phyloP scores from a whole-genome alignment of 2,329 filamentous ascomycete species.

The Alternaria arbusti region DNA sequence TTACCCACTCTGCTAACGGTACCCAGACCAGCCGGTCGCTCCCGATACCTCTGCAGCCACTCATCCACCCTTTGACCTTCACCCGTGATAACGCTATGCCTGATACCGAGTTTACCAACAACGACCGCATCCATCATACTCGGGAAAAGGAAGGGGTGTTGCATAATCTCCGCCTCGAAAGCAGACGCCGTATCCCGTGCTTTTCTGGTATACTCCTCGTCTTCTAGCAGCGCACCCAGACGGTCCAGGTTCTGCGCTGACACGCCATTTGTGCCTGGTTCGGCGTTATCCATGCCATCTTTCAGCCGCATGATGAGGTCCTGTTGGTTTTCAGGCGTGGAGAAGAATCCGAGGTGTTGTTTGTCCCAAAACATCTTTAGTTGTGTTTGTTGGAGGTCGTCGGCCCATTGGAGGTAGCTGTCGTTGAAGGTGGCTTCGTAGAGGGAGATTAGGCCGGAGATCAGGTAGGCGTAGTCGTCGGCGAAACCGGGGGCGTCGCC shows the following conservation, averaged over 20 bases:
- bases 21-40: slow-evolving; percentile 45
- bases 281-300: slow-evolving; percentile 91
- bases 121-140: slow-evolving; percentile 80
- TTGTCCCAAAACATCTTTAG: slow-evolving; percentile 79
- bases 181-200: slow-evolving; percentile 79
- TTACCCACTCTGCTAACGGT: slow-evolving; percentile 46
- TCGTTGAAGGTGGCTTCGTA: slow-evolving; percentile 84
- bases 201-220: slow-evolving; percentile 66
- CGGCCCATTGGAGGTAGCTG: slow-evolving; percentile 78
- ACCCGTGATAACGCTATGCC: slow-evolving; percentile 63
- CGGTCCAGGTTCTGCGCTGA: slow-evolving; percentile 88
- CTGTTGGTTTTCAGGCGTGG: slow-evolving; percentile 66
- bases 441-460: slow-evolving; percentile 80
- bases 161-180: slow-evolving; percentile 89
- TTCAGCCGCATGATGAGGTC: slow-evolving; percentile 86
- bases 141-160: slow-evolving; percentile 91
- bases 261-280: slow-evolving; percentile 88
- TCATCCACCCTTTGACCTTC: slow-evolving; percentile 52
- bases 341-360: slow-evolving; percentile 70
- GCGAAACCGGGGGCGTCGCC: slow-evolving; percentile 77
- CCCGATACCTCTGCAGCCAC: slow-evolving; percentile 50
- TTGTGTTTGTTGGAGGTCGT: slow-evolving; percentile 79
- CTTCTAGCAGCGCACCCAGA: slow-evolving; percentile 72
- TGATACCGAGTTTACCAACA: slow-evolving; percentile 72
- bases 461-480: slow-evolving; percentile 92